These are phyloP conservation scores for Maudiozyma serrabonitensis DNA, from an alignment of 805 yeast genomes.

Conservation along the genomic window DNA sequence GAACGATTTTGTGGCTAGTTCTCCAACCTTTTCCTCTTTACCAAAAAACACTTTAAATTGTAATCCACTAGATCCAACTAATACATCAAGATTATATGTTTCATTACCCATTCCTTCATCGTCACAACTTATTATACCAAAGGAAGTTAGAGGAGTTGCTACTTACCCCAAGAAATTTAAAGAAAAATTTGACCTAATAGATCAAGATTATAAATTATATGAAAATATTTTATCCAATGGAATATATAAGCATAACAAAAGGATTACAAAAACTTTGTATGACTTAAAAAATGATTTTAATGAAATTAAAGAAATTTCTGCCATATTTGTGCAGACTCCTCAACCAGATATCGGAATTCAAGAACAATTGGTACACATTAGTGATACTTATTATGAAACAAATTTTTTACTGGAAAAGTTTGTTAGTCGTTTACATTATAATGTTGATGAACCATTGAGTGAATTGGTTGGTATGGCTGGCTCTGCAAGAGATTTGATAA, in stretches of 20 bases:
- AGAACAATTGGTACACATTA: slow-evolving; percentile 20
- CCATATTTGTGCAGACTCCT: slow-evolving; percentile 18
- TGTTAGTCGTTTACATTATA: slow-evolving; percentile 25
- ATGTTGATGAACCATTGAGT: slow-evolving; percentile 26
- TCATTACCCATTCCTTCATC: slow-evolving; percentile 26
- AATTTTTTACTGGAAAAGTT: slow-evolving; percentile 18
- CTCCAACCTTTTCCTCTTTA: slow-evolving; percentile 26
- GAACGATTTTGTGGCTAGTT: slow-evolving; percentile 27
- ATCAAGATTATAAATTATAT: slow-evolving; percentile 23
- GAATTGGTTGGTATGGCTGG: slow-evolving; percentile 26
- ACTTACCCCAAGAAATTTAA: not conserved
- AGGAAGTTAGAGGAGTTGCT: not conserved
- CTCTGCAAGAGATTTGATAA: slow-evolving; percentile 24
- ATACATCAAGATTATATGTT: slow-evolving; percentile 27
- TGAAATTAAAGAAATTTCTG: slow-evolving; percentile 21
- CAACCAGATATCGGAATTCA: slow-evolving; percentile 20
- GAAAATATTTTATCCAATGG: slow-evolving; percentile 20
- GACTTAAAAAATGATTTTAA: slow-evolving; percentile 18
- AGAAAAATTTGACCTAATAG: slow-evolving; percentile 20
- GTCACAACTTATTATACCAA: slow-evolving; percentile 14
- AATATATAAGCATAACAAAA: slow-evolving; percentile 22
- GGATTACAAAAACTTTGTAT: slow-evolving; percentile 20
- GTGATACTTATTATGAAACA: slow-evolving; percentile 22
- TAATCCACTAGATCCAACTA: slow-evolving; percentile 29
- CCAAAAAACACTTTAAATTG: slow-evolving; percentile 27